phyloP scores from a whole-genome alignment of 2,329 filamentous ascomycete species.

The Diaporthe batatas region DNA sequence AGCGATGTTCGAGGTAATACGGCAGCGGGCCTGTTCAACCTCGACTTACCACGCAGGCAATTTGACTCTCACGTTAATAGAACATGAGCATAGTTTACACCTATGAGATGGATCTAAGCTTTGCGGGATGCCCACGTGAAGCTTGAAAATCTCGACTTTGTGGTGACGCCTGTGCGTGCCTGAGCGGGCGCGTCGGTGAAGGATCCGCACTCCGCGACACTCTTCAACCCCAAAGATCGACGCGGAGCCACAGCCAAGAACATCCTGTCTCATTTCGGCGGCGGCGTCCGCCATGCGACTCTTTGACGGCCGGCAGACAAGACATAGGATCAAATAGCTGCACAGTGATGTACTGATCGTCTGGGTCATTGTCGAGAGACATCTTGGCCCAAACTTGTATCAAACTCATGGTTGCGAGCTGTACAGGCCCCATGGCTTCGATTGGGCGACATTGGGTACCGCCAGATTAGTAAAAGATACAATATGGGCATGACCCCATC shows the following conservation, averaged over 20 bases:
- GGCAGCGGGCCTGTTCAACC: background rate
- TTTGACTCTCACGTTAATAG: background rate
- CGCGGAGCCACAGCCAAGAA: constrained; percentile 23
- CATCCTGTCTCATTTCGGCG: constrained; percentile 23
- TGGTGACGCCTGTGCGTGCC: background rate
- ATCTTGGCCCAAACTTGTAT: constrained; percentile 22
- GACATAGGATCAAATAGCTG: background rate
- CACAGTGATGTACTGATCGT: background rate
- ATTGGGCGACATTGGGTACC: background rate
- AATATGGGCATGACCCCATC: background rate
- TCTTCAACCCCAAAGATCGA: constrained; percentile 25
- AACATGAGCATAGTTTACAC: background rate
- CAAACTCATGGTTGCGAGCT: background rate
- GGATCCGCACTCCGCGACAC: constrained; percentile 30
- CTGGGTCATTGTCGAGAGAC: background rate
- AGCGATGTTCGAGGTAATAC: background rate
- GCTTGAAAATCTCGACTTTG: background rate
- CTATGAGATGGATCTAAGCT: background rate
- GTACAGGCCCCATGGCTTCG: background rate
- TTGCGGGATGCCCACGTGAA: background rate
- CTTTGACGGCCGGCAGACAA: background rate
- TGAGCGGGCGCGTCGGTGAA: background rate
- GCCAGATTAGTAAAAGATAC: background rate
- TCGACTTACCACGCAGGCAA: background rate
- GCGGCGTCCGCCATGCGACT: background rate